Percentiles rank a stretch among this genome's conserved stretches.
Conservation (phyloP, 108 stramenopile genomes). For the Nitzschia sp. region DNA sequence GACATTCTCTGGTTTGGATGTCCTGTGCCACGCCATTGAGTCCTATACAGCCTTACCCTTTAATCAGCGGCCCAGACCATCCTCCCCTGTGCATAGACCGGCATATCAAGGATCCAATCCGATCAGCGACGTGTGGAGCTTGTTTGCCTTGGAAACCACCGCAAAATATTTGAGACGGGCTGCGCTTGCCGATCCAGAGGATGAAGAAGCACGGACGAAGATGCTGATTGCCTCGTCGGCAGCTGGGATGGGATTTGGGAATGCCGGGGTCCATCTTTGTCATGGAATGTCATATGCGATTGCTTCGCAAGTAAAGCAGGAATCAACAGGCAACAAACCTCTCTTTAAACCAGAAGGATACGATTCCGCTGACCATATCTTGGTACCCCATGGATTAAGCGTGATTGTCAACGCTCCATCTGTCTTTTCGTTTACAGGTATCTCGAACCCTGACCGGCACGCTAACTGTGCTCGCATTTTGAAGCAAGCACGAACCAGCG, state of each 20-base stretch:
- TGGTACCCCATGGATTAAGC: slow-evolving; percentile 46
- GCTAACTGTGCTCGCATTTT: slow-evolving; percentile 45
- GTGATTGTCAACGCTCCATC: slow-evolving; percentile 50
- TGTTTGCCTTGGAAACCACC: slow-evolving; percentile 44
- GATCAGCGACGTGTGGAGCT: slow-evolving; percentile 45
- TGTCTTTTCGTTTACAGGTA: slow-evolving; percentile 51
- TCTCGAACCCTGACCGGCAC: slow-evolving; percentile 46
- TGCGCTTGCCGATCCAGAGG: slow-evolving; percentile 26
- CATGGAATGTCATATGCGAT: slow-evolving; percentile 63
- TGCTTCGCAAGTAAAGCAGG: slow-evolving; percentile 33
- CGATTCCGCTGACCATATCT: neutral
- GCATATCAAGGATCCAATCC: slow-evolving; percentile 57
- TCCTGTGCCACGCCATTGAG: slow-evolving; percentile 63
- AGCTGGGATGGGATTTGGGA: slow-evolving; percentile 65
- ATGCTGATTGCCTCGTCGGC: slow-evolving; percentile 57
- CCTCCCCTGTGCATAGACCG: slow-evolving; percentile 37
- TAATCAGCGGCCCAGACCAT: slow-evolving; percentile 37
- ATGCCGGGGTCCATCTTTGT: slow-evolving; percentile 60
- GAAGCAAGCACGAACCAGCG: slow-evolving; percentile 19
- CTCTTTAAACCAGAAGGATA: slow-evolving; percentile 33
- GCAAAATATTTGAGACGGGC: slow-evolving; percentile 38
- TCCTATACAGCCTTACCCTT: slow-evolving; percentile 54
- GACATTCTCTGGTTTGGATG: slow-evolving; percentile 55
- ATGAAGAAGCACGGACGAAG: slow-evolving; percentile 52
- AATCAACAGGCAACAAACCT: neutral